Conservation (phyloP, 352 stramenopile species). For the Phytophthora syringae region DNA sequence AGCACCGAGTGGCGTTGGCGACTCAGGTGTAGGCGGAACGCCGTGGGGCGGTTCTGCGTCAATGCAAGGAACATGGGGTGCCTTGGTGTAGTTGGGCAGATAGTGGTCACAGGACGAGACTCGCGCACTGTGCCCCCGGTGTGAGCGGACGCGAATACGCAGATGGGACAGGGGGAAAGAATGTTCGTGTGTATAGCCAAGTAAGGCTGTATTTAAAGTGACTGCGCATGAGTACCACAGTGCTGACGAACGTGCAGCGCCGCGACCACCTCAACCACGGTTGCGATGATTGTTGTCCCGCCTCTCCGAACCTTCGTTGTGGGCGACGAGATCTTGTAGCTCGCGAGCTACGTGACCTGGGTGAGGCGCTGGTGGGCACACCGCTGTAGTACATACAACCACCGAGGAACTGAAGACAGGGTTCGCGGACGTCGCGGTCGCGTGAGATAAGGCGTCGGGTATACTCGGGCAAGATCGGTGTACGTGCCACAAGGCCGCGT, state of each 20-base stretch:
- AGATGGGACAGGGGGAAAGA: too few species aligned
- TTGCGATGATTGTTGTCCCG: too few species aligned
- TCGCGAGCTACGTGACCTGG: not conserved
- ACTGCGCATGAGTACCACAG: not conserved
- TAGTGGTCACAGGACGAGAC: too few species aligned
- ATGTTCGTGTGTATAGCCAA: not conserved
- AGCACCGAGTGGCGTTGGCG: too few species aligned
- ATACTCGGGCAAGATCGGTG: not conserved
- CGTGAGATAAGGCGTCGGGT: not conserved
- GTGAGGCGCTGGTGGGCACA: constrained; percentile 2
- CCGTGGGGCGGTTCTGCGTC: too few species aligned
- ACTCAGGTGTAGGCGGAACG: too few species aligned
- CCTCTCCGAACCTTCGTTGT: too few species aligned
- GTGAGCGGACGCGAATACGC: too few species aligned
- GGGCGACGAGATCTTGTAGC: not conserved
- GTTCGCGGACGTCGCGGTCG: not conserved
- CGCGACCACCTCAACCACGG: not conserved
- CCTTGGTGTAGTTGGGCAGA: too few species aligned
- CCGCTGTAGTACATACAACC: constrained; percentile 12
- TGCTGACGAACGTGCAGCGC: not conserved
- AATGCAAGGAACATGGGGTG: too few species aligned
- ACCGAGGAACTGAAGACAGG: constrained; percentile 6
- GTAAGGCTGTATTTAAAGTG: not conserved
- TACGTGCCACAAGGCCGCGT: not conserved
- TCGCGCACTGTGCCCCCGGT: too few species aligned